Evolutionary conservation across 2,329 filamentous ascomycete species (phyloP).

Genomic region (Curvularia lunata): DNA sequence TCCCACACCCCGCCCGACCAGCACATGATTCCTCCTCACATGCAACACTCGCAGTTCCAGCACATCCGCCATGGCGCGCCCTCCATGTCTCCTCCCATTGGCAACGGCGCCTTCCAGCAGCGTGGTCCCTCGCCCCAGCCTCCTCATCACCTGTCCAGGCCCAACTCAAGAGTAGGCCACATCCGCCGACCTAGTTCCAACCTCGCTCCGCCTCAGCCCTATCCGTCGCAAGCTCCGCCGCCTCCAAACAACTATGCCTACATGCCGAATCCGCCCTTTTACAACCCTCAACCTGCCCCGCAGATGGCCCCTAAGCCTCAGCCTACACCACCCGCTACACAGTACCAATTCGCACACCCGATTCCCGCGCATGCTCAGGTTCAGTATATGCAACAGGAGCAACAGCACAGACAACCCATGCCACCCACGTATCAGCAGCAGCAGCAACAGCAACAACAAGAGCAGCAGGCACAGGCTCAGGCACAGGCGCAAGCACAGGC

Average conservation of each 20-base stretch:
- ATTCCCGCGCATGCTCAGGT: conserved; percentile 57
- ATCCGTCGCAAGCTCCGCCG: conserved; percentile 67
- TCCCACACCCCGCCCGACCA: conserved; percentile 70
- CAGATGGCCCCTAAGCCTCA: conserved; percentile 55
- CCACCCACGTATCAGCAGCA: conserved; percentile 72
- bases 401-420: conserved; percentile 74
- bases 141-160: conserved; percentile 70
- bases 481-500: conserved; percentile 74
- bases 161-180: conserved; percentile 76
- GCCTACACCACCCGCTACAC: conserved; percentile 49
- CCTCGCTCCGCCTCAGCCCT: conserved; percentile 69
- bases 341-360: conserved; percentile 55
- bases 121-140: conserved; percentile 85
- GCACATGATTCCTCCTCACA: conserved; percentile 57
- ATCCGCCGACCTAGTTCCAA: conserved; percentile 76
- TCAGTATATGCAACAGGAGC: conserved; percentile 77
- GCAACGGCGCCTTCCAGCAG: conserved; percentile 71
- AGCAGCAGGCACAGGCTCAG: conserved; percentile 43
- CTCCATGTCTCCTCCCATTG: conserved; percentile 86
- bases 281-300: conserved; percentile 68
- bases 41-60: conserved; percentile 68
- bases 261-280: conserved; percentile 84
- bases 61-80: conserved; percentile 83
- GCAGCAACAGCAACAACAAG: conserved; percentile 50
- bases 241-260: conserved; percentile 76